Evolutionary conservation across 192 early-diverging fungal genomes (phyloP), one percentile per base, ranked within the genome.

Genomic region (Coemansia sp.): DNA sequence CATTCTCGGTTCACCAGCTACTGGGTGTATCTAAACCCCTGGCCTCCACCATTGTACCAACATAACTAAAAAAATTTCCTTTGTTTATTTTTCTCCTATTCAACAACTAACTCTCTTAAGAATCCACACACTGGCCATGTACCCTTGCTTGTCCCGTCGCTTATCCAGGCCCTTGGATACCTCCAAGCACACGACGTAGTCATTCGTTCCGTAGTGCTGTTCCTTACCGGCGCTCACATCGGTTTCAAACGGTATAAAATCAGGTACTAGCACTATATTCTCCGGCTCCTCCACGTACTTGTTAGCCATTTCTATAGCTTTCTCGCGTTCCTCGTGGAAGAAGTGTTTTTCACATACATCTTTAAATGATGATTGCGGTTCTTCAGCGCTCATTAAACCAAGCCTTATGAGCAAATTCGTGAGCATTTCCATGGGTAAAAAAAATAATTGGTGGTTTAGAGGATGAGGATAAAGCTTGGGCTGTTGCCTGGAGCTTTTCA

Each of bases 1-100:
- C 33, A 51, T 69, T 26, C 59, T 60, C 21, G 67, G 67, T 23
- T 3, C 65, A 5, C 34, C 21, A 50, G 10, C 48, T 3, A 50
- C 48, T 9, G 23, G 31, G 48, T 26, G 48, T 10, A n/a, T 16
- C 53, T 14, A 50, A 55, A 35, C 39, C n/a, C n/a, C 31, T 45
- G 24, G 26, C 64, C 20, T 42, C 56, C 26, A 9, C 59, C 40
- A 9, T 36, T 53, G 48, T 53, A 63, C 24, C 43, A 46, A 46
- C 20, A 50, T 50, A 26, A 5, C 13, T 39, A 50, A 50, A 50
- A 43, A 26, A 53, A 34, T 31, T 21, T 18, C 9, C 6, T 10
- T 35, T 46, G 34, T 62, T 48, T 40, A 33, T 28, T 46, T 46
- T 4, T 18, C 0, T 50, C 21, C 9, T 11, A 31, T 26, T 50